A percentile compares a stretch with the other conserved stretches of the same genome.
Evolutionary conservation across 2,329 filamentous ascomycete species (phyloP).

Genomic region (Gyromitra esculenta): DNA sequence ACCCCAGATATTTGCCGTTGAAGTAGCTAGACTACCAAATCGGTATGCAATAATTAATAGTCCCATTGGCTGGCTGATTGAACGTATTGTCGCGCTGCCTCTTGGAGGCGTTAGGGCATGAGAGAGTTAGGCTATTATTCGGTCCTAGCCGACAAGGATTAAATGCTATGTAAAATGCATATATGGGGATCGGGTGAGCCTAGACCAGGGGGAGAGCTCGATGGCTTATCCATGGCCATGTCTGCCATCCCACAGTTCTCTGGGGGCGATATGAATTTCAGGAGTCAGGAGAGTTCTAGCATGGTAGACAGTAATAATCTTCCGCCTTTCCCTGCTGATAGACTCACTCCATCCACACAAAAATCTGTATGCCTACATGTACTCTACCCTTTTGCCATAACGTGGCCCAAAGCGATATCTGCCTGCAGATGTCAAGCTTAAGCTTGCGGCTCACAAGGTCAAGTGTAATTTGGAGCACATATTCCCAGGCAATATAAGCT

Average conservation of each 20-base stretch:
- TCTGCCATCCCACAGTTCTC: no score
- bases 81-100: not conserved
- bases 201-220: not conserved
- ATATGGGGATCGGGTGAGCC: not conserved
- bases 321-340: constrained; percentile 6
- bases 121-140: constrained; percentile 32
- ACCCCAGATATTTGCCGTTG: constrained; percentile 38
- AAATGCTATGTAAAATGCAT: not conserved
- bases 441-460: constrained; percentile 2
- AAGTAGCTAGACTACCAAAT: constrained; percentile 20
- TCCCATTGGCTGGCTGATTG: constrained; percentile 22
- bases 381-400: not conserved
- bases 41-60: constrained; percentile 31
- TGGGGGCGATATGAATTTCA: constrained; percentile 3
- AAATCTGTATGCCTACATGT: not conserved
- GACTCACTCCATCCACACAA: not conserved
- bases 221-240: not conserved
- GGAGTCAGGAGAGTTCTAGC: constrained; percentile 7
- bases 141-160: constrained; percentile 2
- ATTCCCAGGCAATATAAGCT: not conserved
- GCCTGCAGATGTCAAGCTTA: not conserved
- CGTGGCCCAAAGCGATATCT: not conserved
- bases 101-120: constrained; percentile 13
- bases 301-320: constrained; percentile 17
- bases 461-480: not conserved